Evolutionary conservation across 306 rosid species (phyloP).

Genomic region (Alnus glutinosa): DNA sequence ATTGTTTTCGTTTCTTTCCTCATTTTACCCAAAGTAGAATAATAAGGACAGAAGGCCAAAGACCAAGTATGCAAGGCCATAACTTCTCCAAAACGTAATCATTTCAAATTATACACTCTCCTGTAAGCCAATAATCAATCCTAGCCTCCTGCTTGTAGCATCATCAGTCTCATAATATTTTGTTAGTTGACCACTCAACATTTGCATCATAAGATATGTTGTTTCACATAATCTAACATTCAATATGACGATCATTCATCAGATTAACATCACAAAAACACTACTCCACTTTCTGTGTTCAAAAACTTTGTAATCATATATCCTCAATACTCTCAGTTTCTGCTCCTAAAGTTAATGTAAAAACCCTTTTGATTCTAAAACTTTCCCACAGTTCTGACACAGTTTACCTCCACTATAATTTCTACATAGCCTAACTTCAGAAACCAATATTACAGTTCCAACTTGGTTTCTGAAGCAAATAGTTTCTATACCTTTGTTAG

Average conservation of each 20-base stretch:
- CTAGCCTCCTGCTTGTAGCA: not conserved
- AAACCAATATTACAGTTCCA: not conserved
- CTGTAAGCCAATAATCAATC: not conserved
- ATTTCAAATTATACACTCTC: not conserved
- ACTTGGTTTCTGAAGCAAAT: not conserved
- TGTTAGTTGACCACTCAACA: not conserved
- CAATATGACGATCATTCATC: not conserved
- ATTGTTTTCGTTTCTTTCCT: not conserved
- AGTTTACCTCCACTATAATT: not conserved
- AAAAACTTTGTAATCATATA: not conserved
- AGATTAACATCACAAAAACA: not conserved
- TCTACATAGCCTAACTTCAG: not conserved
- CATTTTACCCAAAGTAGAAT: not conserved
- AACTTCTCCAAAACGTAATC: not conserved
- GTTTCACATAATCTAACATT: not conserved
- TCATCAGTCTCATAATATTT: not conserved
- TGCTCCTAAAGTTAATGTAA: not conserved
- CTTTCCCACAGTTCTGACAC: not conserved
- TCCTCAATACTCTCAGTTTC: not conserved
- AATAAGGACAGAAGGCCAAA: not conserved
- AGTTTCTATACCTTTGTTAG: not conserved
- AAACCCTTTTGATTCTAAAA: constrained; percentile 2
- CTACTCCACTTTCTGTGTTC: not conserved
- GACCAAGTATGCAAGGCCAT: not conserved
- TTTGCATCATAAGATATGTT: not conserved